These are phyloP conservation scores for Saturnispora hagleri DNA, from an alignment of 805 yeast species.

Conservation along the genomic window DNA sequence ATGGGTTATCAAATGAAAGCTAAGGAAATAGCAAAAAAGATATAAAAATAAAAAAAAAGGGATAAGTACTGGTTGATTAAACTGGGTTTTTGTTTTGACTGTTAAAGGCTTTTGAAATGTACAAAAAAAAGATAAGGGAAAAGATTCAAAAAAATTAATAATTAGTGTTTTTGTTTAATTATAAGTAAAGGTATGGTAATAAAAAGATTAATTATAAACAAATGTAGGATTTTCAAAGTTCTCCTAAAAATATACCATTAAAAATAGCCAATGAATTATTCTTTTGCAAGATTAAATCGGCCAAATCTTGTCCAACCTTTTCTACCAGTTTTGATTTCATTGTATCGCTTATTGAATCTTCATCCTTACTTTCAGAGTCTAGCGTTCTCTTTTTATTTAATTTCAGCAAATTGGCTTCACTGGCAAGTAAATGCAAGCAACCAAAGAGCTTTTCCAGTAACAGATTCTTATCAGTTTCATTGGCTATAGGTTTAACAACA, in stretches of 20 bases:
- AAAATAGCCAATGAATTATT: slow-evolving; percentile 42
- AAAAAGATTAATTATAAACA: neutral
- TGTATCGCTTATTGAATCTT: slow-evolving; percentile 1
- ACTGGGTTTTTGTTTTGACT: neutral
- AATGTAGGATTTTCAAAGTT: slow-evolving; percentile 18
- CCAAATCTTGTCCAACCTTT: slow-evolving; percentile 54
- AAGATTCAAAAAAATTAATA: neutral
- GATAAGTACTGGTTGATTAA: neutral
- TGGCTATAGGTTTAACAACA: slow-evolving; percentile 36
- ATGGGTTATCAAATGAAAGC: slow-evolving; percentile 41
- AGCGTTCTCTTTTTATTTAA: slow-evolving; percentile 10
- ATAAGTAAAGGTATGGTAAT: neutral
- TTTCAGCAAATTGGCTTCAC: slow-evolving; percentile 23
- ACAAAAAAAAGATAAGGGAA: neutral
- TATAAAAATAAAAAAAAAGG: neutral
- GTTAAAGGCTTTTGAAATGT: neutral
- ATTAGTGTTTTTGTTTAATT: neutral
- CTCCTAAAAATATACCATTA: slow-evolving; percentile 70
- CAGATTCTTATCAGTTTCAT: slow-evolving; percentile 13
- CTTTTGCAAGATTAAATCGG: slow-evolving; percentile 39
- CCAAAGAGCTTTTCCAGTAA: slow-evolving; percentile 34
- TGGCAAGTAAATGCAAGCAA: slow-evolving; percentile 41
- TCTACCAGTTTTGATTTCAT: slow-evolving; percentile 37
- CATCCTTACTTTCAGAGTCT: slow-evolving; percentile 22
- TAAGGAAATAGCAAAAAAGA: neutral